Evolutionary conservation across 148 eudicot genomes (phyloP), one percentile per base, ranked within the genome.

Genomic region (Nyssa sinensis): DNA sequence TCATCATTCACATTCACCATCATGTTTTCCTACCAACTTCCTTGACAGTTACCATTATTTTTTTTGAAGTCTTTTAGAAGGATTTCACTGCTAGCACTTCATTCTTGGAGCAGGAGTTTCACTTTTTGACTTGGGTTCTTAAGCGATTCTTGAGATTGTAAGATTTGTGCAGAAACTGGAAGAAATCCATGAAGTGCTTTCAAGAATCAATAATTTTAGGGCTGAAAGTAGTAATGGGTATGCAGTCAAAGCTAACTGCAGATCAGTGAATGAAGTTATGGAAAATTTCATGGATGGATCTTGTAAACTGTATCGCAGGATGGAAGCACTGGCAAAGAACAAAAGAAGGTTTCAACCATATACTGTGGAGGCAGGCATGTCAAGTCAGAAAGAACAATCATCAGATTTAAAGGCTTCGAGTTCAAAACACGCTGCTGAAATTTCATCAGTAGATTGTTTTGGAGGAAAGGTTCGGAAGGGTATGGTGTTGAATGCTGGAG

Each of bases 1-100:
- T n/a, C 55, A 53, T 66, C 77, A 74, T 49, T 73, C 32, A n/a
- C 41, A 31, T 27, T 55, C 66, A 19, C 57, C 32, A 32, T 33
- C 73, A 30, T 17, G 8, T 35, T 25, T 24, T 14, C 51, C 51
- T 64, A 12, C 66, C 66, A 59, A 57, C 64, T 29, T 16, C 8
- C 23, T 32, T 25, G 29, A n/a, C 62, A n/a, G n/a, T 29, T 53
- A n/a, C 39, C 30, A 23, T 29, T 49, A 29, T 32, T 31, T 19
- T 1, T 28, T 44, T 44, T 14, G 12, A 44, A 44, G 2, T 44
- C 1, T 13, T 44, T 44, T 44, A 44, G 51, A 11, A 44, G 16
- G 16, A 4, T 44, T 14, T 44, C 51, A 44, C 17, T 44, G 3
- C 51, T 11, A 44, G 51, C 16, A 44, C 51, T 12, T 44, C 51